Conservation (phyloP, 2,329 filamentous ascomycete species). For the Calonectria honghensis region DNA sequence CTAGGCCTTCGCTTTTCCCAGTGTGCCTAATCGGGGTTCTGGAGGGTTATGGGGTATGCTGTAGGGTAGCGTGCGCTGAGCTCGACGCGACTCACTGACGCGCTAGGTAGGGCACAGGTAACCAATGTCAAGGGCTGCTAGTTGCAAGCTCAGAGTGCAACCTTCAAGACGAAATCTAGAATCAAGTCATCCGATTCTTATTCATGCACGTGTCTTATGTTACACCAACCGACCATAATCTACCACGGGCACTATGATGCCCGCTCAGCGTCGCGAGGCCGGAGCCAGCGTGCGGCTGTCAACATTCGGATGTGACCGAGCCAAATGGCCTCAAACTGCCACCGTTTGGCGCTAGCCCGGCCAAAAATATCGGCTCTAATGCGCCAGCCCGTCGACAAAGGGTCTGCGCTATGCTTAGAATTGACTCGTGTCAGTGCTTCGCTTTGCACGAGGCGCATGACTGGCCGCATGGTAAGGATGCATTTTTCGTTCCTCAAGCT, state of each 20-base stretch:
- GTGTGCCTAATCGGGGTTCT: too few species aligned
- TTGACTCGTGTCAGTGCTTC: neutral
- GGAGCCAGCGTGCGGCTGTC: neutral
- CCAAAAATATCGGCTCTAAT: neutral
- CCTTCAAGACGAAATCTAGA: neutral
- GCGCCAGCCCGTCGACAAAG: neutral
- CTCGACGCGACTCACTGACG: neutral
- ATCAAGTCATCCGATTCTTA: neutral
- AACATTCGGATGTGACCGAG: neutral
- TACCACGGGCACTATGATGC: neutral
- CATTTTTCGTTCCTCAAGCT: neutral
- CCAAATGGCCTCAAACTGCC: neutral
- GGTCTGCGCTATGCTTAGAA: neutral
- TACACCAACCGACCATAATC: neutral
- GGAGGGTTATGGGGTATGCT: neutral
- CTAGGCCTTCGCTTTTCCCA: too few species aligned
- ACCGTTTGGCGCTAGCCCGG: neutral
- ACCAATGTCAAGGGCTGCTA: too few species aligned
- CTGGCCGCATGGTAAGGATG: neutral
- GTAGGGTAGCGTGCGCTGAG: neutral
- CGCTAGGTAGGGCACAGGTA: neutral
- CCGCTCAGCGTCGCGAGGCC: neutral
- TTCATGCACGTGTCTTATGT: neutral
- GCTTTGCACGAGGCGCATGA: neutral
- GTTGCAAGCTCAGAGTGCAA: neutral